These are phyloP conservation scores for Sporothrix inflata DNA, from an alignment of 2,329 filamentous ascomycete species.

Conservation along the genomic window DNA sequence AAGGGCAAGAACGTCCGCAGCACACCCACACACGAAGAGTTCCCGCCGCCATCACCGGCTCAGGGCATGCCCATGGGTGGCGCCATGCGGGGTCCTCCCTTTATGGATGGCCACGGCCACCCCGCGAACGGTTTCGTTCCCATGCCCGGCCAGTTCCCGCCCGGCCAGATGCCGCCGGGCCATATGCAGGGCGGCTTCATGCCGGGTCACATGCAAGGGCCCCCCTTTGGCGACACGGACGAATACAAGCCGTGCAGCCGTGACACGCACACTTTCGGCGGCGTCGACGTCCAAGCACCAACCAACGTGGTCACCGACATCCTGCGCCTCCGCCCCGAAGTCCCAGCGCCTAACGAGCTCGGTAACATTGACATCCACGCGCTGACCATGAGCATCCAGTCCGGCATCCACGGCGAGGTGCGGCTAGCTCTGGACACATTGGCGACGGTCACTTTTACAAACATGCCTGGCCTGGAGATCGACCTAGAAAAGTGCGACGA, in stretches of 20 bases:
- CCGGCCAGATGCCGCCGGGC: slow-evolving; percentile 35
- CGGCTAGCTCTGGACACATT: slow-evolving; percentile 85
- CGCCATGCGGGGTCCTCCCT: not conserved
- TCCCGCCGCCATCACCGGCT: not conserved
- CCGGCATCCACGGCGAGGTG: slow-evolving; percentile 87
- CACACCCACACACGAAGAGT: slow-evolving; percentile 14
- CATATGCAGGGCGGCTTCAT: slow-evolving; percentile 30
- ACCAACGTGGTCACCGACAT: slow-evolving; percentile 69
- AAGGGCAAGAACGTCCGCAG: slow-evolving; percentile 16
- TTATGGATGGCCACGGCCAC: slow-evolving; percentile 4
- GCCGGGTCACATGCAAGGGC: slow-evolving; percentile 38
- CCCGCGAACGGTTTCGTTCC: not conserved
- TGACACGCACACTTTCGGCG: slow-evolving; percentile 66
- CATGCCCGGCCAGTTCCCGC: slow-evolving; percentile 14
- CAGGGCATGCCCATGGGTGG: slow-evolving; percentile 2
- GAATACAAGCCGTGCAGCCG: slow-evolving; percentile 60
- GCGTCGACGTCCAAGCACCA: slow-evolving; percentile 69
- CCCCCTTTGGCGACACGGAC: slow-evolving; percentile 51
- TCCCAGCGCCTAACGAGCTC: slow-evolving; percentile 75
- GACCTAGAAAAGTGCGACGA: slow-evolving; percentile 80
- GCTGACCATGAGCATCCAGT: slow-evolving; percentile 85
- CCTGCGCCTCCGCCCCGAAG: slow-evolving; percentile 69
- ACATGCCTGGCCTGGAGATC: slow-evolving; percentile 64
- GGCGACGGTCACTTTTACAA: slow-evolving; percentile 67
- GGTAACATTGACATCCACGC: slow-evolving; percentile 90